Base-by-base conservation (phyloP, 2,329 filamentous ascomycete species). In the Hymenoscyphus scutula region DNA sequence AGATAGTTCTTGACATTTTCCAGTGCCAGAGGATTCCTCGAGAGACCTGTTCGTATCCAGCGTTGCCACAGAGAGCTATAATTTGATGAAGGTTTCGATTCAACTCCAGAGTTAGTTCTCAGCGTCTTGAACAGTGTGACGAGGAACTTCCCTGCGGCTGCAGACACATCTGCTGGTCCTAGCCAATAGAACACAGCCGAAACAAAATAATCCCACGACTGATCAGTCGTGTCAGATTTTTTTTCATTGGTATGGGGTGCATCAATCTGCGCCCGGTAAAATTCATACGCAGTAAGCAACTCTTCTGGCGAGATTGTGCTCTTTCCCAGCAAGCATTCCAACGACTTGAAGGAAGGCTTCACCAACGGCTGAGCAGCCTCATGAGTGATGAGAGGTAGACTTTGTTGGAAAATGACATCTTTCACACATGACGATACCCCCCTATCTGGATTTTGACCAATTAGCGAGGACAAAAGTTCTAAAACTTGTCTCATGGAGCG, bases 311-410 rank as follows among this genome's bases (percentile, higher is more conserved):
- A 77, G 29, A 89, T 75, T 13, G 87, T 78, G 1, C 79, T 77
- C 72, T 89, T 91, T 56, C 80, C 77, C 3, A 92, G 72, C 62
- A 92, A 83, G 69, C 87, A 82, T 56, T 89, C 86, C 41, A 91
- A 76, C 17, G 83, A 83, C 70, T 88, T 87, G 64, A 92, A 82
- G 6, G 87, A 84, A 38, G 89, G 89, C 72, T 91, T 91, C 48
- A 87, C 85, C 58, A 88, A 79, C 10, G 86, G 82, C 66, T 84
- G 86, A 17, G 85, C 80, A 37, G 85, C 85, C 64, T 84, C 80
- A 62, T 84, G 81, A 25, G 82, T 80, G 51, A 90, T 81, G 15
- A 88, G 84, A 1, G 83, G 81, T 17, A 89, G 70, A 6, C 87
- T 79, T 5, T 77, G 81, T 29, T 79, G 73, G 17, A 87, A 69